Evolutionary conservation across 805 yeast species (phyloP), one percentile per base, ranked within the genome.

Genomic region (Candida ficus): DNA sequence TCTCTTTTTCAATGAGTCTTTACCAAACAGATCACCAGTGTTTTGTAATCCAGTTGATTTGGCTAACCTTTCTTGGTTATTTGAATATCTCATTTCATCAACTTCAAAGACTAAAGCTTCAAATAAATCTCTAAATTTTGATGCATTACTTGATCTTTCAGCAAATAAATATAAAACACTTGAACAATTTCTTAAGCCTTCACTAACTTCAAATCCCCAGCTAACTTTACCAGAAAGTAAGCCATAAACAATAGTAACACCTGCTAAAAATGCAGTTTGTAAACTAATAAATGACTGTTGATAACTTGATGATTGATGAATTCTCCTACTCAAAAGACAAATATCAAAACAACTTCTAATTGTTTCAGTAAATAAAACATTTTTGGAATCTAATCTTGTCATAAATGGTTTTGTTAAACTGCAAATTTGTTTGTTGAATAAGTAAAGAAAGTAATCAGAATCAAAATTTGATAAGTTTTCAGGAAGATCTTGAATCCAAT

Each of bases 161-260:
- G 38, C 23, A 28, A 35, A 35, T 14, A 35, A 14, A 16, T 35
- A 35, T 21, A 35, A 21, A 11, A 35, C 38, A 28, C 38, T 35
- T 19, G 38, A 35, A n/a, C 38, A 35, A 16, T 35, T 35, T 14
- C 38, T 35, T 10, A 35, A 28, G 3, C 38, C 38, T 28, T 35
- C 38, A 35, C 38, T 35, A 4, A 35, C 38, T 28, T 35, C 38
- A 28, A 35, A 35, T 3, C 38, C 38, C 38, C 38, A 35, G 6
- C 32, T 25, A 7, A 35, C 6, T 9, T 35, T 35, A 4, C 31
- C 38, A 7, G 38, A 35, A 3, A 35, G 16, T 7, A 35, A 28
- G 3, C 38, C 38, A 16, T 35, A 35, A 20, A 28, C 32, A 5
- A 35, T 28, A 10, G 38, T 35, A 3, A 35, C 38, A 27, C 38